phyloP scores from a whole-genome alignment of 768 basidiomycete species.

The Tricholoma matsutake region DNA sequence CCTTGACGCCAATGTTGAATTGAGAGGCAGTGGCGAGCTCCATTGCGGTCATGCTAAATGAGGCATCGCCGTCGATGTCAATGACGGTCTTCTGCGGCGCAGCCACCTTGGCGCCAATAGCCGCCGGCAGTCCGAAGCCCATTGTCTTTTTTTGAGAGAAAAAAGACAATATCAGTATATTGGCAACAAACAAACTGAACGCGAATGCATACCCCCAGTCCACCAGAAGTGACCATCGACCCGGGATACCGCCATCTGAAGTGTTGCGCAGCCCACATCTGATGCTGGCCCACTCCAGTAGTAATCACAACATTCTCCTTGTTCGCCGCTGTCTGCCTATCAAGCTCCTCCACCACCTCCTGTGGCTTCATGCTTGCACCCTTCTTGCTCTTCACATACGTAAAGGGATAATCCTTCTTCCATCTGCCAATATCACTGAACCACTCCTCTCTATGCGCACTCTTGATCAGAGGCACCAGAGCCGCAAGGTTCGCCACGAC shows the following conservation, averaged over 20 bases:
- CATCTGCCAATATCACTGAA: slow-evolving; percentile 77
- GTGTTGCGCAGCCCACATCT: slow-evolving; percentile 99
- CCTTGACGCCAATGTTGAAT: slow-evolving; percentile 92
- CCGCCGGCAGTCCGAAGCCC: slow-evolving; percentile 95
- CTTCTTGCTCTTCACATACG: slow-evolving; percentile 62
- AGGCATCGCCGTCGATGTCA: slow-evolving; percentile 97
- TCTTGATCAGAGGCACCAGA: slow-evolving; percentile 76
- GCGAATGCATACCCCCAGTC: slow-evolving; percentile 74
- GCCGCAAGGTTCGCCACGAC: slow-evolving; percentile 79
- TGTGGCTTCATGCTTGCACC: slow-evolving; percentile 89
- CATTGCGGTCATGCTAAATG: slow-evolving; percentile 99
- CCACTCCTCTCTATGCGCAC: slow-evolving; percentile 71
- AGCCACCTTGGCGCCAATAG: slow-evolving; percentile 97
- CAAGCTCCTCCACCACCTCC: slow-evolving; percentile 92
- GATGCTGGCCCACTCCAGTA: slow-evolving; percentile 98
- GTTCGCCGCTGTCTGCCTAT: slow-evolving; percentile 69
- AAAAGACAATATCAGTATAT: slow-evolving; percentile 5
- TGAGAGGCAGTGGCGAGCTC: slow-evolving; percentile 94
- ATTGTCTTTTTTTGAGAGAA: slow-evolving; percentile 91
- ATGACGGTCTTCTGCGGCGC: slow-evolving; percentile 90
- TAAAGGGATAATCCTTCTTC: slow-evolving; percentile 91
- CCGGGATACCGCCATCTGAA: slow-evolving; percentile 89
- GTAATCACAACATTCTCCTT: slow-evolving; percentile 87
- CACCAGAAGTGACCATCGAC: slow-evolving; percentile 90
- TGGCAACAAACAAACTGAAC: slow-evolving; percentile 4